phyloP scores from a whole-genome alignment of 1,284 basidiomycete genomes.

The Wolfiporia cocos region DNA sequence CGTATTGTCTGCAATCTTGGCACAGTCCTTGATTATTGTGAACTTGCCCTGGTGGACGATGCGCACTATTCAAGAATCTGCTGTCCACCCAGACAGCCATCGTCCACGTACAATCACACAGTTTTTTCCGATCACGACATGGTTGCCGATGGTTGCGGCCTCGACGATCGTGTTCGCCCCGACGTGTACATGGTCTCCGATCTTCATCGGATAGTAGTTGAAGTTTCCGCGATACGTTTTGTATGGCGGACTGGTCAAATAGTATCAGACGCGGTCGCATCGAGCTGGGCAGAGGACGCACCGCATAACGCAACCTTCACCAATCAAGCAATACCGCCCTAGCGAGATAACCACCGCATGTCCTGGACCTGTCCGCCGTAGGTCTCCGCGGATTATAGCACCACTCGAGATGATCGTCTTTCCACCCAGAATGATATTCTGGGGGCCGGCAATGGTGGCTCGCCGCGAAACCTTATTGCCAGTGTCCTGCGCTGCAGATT shows the following conservation, averaged over 20 bases:
- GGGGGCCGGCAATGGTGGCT: slow-evolving; percentile 89
- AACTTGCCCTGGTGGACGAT: slow-evolving; percentile 76
- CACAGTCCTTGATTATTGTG: slow-evolving; percentile 94
- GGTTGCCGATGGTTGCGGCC: slow-evolving; percentile 90
- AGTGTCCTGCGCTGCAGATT: slow-evolving; percentile 23
- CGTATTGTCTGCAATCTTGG: slow-evolving; percentile 81
- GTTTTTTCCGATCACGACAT: slow-evolving; percentile 93
- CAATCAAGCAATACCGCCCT: slow-evolving; percentile 89
- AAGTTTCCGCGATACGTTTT: slow-evolving; percentile 89
- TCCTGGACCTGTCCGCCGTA: slow-evolving; percentile 77
- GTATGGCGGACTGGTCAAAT: slow-evolving; percentile 62
- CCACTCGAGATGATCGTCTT: slow-evolving; percentile 93
- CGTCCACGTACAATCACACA: slow-evolving; percentile 87
- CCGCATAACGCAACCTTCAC: slow-evolving; percentile 88
- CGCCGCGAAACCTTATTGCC: slow-evolving; percentile 82
- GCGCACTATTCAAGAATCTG: neutral
- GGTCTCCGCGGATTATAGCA: slow-evolving; percentile 86
- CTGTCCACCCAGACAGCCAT: too few species aligned
- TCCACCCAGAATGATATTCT: slow-evolving; percentile 95
- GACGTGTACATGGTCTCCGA: slow-evolving; percentile 93
- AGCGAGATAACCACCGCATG: slow-evolving; percentile 91
- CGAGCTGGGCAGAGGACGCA: slow-evolving; percentile 27
- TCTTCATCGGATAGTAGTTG: slow-evolving; percentile 98
- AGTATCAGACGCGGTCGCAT: slow-evolving; percentile 1
- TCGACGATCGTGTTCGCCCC: slow-evolving; percentile 86